phyloP scores from a whole-genome alignment of 345 rosid genomes.

The Heritiera littoralis region DNA sequence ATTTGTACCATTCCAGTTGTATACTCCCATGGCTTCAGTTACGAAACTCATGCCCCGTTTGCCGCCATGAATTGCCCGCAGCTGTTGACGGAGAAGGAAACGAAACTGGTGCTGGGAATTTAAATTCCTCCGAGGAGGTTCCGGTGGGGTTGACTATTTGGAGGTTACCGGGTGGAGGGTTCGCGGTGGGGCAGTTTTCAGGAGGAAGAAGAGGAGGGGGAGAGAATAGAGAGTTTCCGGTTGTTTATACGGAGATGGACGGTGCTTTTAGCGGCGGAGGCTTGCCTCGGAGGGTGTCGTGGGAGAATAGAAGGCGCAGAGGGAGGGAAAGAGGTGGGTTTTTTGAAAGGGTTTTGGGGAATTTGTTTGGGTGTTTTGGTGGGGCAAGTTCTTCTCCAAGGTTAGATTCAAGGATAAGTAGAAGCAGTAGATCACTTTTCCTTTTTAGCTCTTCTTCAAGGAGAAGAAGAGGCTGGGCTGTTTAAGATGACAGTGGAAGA shows the following conservation, averaged over 20 bases:
- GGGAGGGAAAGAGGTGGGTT: slow-evolving; percentile 19
- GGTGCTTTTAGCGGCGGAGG: slow-evolving; percentile 73
- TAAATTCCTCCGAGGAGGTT: slow-evolving; percentile 31
- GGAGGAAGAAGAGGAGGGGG: slow-evolving; percentile 80
- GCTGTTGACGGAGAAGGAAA: slow-evolving; percentile 24
- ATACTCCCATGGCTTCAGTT: slow-evolving; percentile 90
- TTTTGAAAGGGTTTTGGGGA: slow-evolving; percentile 44
- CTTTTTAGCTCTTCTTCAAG: slow-evolving; percentile 27
- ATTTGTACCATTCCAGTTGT: slow-evolving; percentile 83
- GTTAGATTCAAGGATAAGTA: slow-evolving; percentile 20
- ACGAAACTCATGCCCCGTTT: slow-evolving; percentile 88
- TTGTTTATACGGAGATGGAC: slow-evolving; percentile 90
- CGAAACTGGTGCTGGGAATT: neutral
- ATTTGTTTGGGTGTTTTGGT: slow-evolving; percentile 58
- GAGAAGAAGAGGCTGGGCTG: slow-evolving; percentile 36
- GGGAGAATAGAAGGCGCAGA: slow-evolving; percentile 62
- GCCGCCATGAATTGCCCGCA: slow-evolving; percentile 80
- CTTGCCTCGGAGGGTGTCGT: slow-evolving; percentile 55
- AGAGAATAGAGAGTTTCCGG: slow-evolving; percentile 67
- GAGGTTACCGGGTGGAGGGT: slow-evolving; percentile 79
- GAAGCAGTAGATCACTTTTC: slow-evolving; percentile 27
- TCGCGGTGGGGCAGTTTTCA: slow-evolving; percentile 84
- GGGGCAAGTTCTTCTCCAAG: slow-evolving; percentile 33
- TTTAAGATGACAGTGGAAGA: slow-evolving; percentile 26
- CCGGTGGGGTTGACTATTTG: slow-evolving; percentile 87